Percentiles rank a stretch among this genome's conserved stretches.
phyloP scores from a whole-genome alignment of 306 rosid species.

The Rubus parviflorus region DNA sequence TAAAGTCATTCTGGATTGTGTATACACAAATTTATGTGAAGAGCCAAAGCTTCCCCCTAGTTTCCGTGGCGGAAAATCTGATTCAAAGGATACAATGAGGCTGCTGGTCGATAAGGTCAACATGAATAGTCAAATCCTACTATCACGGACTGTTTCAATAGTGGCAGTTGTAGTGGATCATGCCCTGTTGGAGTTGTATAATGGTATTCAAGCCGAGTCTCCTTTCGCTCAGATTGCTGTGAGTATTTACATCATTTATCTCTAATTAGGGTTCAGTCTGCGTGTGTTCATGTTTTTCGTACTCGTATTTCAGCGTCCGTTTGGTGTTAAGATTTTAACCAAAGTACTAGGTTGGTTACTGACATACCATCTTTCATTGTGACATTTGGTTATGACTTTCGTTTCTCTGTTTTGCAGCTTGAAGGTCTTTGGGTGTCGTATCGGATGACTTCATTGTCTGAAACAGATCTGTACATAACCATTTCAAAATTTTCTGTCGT shows the following conservation, averaged over 20 bases:
- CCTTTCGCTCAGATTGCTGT: slow-evolving; percentile 89
- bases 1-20: slow-evolving; percentile 91
- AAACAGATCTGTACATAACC: slow-evolving; percentile 82
- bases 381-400: neutral
- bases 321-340: neutral
- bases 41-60: slow-evolving; percentile 85
- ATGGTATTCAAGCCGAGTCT: slow-evolving; percentile 66
- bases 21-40: slow-evolving; percentile 71
- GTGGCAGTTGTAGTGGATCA: slow-evolving; percentile 64
- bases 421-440: slow-evolving; percentile 97
- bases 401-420: slow-evolving; percentile 55
- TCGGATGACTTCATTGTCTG: slow-evolving; percentile 90
- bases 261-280: neutral
- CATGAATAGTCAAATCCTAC: slow-evolving; percentile 67
- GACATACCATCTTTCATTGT: neutral
- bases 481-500: slow-evolving; percentile 83
- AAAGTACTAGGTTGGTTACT: neutral
- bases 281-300: neutral
- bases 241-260: slow-evolving; percentile 41
- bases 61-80: slow-evolving; percentile 83
- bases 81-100: slow-evolving; percentile 64
- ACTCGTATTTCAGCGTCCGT: slow-evolving; percentile 2
- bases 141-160: slow-evolving; percentile 80
- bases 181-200: slow-evolving; percentile 85
- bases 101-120: slow-evolving; percentile 95